Evolutionary conservation across 2,329 filamentous ascomycete genomes (phyloP).

Genomic region (Fusarium domesticum): DNA sequence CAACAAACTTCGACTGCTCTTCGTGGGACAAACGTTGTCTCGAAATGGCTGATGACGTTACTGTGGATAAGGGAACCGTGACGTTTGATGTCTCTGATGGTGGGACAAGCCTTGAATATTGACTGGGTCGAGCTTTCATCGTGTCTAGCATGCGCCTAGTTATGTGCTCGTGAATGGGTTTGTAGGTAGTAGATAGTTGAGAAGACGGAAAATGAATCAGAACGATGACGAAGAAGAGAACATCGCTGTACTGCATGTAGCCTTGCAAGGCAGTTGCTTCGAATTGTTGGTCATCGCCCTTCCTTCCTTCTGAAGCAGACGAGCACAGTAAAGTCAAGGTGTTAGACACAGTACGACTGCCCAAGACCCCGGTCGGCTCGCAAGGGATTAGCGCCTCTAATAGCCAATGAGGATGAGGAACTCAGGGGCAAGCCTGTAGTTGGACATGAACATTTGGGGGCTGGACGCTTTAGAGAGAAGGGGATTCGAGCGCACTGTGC

Average conservation of each 20-base stretch:
- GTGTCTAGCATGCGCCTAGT: too few relatives aligned
- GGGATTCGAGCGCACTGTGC: slow-evolving; percentile 7
- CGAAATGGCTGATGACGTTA: neutral
- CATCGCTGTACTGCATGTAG: neutral
- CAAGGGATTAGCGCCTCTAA: neutral
- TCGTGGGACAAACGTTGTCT: neutral
- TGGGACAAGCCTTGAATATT: slow-evolving; percentile 1
- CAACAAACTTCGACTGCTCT: neutral
- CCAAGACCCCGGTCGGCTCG: neutral
- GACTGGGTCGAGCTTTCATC: too few relatives aligned
- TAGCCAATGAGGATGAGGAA: slow-evolving; percentile 7
- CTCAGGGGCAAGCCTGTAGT: slow-evolving; percentile 9
- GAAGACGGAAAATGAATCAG: too few relatives aligned
- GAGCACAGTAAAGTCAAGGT: neutral
- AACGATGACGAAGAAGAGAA: neutral
- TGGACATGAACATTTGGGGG: slow-evolving; percentile 23
- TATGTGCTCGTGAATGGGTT: too few relatives aligned
- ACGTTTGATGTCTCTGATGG: slow-evolving; percentile 3
- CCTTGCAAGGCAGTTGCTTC: neutral
- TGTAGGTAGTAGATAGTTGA: neutral
- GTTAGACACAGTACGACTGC: neutral
- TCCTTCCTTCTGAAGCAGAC: neutral
- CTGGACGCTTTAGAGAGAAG: slow-evolving; percentile 9
- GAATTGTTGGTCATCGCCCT: neutral
- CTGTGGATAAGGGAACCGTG: neutral